phyloP scores from a whole-genome alignment of 495 filamentous ascomycete species.

The Gamarada debralockiae region DNA sequence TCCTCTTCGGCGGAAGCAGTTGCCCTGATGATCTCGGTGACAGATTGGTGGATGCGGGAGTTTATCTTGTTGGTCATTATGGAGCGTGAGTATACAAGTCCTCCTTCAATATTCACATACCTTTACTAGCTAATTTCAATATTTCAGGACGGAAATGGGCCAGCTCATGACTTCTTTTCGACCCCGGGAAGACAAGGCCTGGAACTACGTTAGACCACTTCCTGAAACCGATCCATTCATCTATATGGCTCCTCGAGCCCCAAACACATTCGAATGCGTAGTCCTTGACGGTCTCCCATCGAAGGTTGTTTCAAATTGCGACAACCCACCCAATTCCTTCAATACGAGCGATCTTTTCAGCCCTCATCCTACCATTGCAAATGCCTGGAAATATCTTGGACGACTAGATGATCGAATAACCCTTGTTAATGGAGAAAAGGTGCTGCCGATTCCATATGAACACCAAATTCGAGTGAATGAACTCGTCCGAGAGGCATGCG shows the following conservation, averaged over 20 bases:
- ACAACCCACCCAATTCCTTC: conserved; percentile 43
- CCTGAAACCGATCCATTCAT: conserved; percentile 19
- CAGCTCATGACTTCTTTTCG: conserved; percentile 56
- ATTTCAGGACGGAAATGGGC: conserved; percentile 46
- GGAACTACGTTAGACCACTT: conserved; percentile 36
- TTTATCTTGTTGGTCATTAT: conserved; percentile 50
- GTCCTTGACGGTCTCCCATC: conserved; percentile 47
- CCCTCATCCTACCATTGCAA: conserved; percentile 52
- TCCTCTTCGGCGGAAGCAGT: conserved; percentile 42
- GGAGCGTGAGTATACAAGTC: conserved; percentile 26
- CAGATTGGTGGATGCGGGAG: conserved; percentile 44
- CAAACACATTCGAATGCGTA: conserved; percentile 39
- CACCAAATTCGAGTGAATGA: conserved; percentile 47
- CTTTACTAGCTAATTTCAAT: neutral
- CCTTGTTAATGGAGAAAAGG: conserved; percentile 66
- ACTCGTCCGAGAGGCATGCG: conserved; percentile 51
- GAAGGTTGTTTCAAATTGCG: conserved; percentile 45
- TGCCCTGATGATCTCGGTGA: conserved; percentile 49
- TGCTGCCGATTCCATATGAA: conserved; percentile 61
- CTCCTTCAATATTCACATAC: neutral
- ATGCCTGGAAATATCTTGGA: conserved; percentile 61
- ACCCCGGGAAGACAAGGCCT: conserved; percentile 30
- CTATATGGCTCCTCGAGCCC: conserved; percentile 39
- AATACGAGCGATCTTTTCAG: conserved; percentile 60
- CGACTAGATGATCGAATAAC: conserved; percentile 62